These are phyloP conservation scores for Penicillium sp. DNA, from an alignment of 2,329 filamentous ascomycete genomes.

Conservation along the genomic window DNA sequence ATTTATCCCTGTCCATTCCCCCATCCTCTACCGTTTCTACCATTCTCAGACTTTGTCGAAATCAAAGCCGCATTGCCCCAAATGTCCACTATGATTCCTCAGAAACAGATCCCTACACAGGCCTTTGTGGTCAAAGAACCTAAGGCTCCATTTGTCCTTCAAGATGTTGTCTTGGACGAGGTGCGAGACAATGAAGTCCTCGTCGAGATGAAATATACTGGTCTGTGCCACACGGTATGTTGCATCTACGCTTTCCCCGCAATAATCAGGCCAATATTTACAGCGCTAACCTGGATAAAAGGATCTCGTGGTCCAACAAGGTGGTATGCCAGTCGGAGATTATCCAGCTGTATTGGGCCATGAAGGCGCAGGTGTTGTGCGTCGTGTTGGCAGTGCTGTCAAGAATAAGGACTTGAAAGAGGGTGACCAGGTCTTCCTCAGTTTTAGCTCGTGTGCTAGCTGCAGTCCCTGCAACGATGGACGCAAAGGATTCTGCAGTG, in stretches of 20 bases:
- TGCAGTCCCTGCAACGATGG: slow-evolving; percentile 21
- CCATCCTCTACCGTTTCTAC: background rate
- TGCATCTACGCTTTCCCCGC: background rate
- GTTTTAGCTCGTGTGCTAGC: slow-evolving; percentile 22
- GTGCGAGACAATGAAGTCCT: slow-evolving; percentile 29
- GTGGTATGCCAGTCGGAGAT: slow-evolving; percentile 21
- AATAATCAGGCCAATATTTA: background rate
- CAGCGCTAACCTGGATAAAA: background rate
- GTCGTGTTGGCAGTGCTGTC: slow-evolving; percentile 25
- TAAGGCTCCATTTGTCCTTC: slow-evolving; percentile 18
- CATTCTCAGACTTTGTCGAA: background rate
- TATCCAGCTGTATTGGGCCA: slow-evolving; percentile 27
- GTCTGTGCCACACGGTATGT: slow-evolving; percentile 32
- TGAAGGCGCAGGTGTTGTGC: slow-evolving; percentile 27
- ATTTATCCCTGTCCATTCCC: background rate
- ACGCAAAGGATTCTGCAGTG: slow-evolving; percentile 18
- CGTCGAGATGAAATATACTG: slow-evolving; percentile 35
- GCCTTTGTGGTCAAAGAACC: slow-evolving; percentile 19
- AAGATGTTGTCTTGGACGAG: slow-evolving; percentile 27
- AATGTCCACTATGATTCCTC: slow-evolving; percentile 17
- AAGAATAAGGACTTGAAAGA: slow-evolving; percentile 22
- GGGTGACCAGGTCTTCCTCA: slow-evolving; percentile 31
- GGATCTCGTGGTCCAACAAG: slow-evolving; percentile 28
- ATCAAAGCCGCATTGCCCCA: background rate
- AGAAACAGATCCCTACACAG: slow-evolving; percentile 17